These are phyloP conservation scores for Phylloporus sp. DNA, from an alignment of 768 basidiomycete genomes.

Conservation along the genomic window DNA sequence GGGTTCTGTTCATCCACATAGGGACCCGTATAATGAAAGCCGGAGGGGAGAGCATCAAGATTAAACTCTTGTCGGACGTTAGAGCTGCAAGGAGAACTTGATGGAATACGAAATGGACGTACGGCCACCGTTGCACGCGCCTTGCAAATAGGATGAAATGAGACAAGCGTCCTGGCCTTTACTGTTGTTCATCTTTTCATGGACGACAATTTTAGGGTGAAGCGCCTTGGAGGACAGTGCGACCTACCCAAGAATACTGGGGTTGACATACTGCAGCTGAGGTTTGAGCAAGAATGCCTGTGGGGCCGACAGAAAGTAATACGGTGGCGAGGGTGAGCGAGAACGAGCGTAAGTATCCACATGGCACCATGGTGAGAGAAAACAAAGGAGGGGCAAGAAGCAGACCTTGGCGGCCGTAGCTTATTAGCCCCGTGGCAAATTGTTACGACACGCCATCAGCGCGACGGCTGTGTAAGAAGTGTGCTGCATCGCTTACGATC, in stretches of 20 bases:
- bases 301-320: conserved; percentile 16
- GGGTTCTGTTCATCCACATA: conserved; percentile 21
- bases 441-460: conserved; percentile 1
- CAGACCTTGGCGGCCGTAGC: neutral
- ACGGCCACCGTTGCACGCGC: conserved; percentile 41
- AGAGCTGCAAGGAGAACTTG: conserved; percentile 6
- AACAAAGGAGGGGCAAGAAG: neutral
- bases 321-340: conserved; percentile 15
- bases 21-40: conserved; percentile 32
- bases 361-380: conserved; percentile 7
- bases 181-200: conserved; percentile 36
- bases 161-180: conserved; percentile 44
- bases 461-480: neutral
- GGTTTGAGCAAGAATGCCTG: conserved; percentile 19
- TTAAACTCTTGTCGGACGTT: conserved; percentile 30
- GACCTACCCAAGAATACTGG: conserved; percentile 27
- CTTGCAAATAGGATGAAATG: conserved; percentile 40
- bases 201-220: neutral
- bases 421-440: conserved; percentile 12
- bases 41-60: conserved; percentile 36
- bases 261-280: conserved; percentile 19
- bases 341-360: conserved; percentile 4
- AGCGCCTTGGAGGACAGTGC: too few relatives aligned
- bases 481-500: too few relatives aligned
- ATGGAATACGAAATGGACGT: conserved; percentile 17